Evolutionary conservation across 805 yeast genomes (phyloP).

Genomic region (Komagataella populi): DNA sequence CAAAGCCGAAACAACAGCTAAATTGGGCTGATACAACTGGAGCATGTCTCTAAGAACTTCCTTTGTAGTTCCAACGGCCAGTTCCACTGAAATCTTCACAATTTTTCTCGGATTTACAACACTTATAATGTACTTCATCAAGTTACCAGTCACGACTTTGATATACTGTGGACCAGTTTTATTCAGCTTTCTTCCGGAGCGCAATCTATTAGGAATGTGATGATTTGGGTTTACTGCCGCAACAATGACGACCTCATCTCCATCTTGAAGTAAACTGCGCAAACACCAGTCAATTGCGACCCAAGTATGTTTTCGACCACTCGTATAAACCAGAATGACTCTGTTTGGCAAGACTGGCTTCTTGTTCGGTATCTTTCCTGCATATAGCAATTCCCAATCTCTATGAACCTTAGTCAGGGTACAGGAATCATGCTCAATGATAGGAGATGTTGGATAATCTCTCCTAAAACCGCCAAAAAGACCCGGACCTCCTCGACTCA

Average conservation of each 20-base stretch:
- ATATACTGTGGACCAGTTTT: conserved; percentile 32
- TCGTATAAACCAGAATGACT: conserved; percentile 46
- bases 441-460: conserved; percentile 21
- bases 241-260: conserved; percentile 54
- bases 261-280: conserved; percentile 37
- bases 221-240: conserved; percentile 28
- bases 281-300: conserved; percentile 65
- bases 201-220: not conserved
- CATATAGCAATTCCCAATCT: conserved; percentile 31
- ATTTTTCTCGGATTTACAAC: conserved; percentile 30
- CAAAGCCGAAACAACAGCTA: conserved; percentile 43
- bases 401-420: conserved; percentile 33
- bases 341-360: conserved; percentile 35
- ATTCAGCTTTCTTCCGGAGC: conserved; percentile 11
- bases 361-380: conserved; percentile 17
- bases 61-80: conserved; percentile 44
- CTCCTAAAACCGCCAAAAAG: conserved; percentile 2
- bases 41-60: conserved; percentile 46
- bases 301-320: conserved; percentile 74
- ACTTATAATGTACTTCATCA: conserved; percentile 38
- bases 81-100: conserved; percentile 42
- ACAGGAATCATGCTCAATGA: conserved; percentile 23
- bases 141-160: conserved; percentile 28
- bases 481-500: not conserved
- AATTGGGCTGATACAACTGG: conserved; percentile 44